Conservation (phyloP, 1,139 yeast genomes). For the Hyphopichia wangnamkhiaoensis region DNA sequence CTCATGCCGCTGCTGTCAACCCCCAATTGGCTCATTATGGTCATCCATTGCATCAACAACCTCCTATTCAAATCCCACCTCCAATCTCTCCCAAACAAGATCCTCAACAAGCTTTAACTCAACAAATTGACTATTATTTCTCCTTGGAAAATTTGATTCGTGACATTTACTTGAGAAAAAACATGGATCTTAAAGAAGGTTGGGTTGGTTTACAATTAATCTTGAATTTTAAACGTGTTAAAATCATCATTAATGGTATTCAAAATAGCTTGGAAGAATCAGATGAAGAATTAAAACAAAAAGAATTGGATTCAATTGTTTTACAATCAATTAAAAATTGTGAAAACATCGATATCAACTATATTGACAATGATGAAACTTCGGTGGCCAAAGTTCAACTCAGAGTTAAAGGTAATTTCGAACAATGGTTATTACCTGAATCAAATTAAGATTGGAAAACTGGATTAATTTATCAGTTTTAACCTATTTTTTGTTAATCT, state of each 20-base stretch:
- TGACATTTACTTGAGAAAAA: slow-evolving; percentile 75
- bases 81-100: slow-evolving; percentile 52
- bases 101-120: slow-evolving; percentile 49
- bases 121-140: slow-evolving; percentile 87
- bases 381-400: slow-evolving; percentile 32
- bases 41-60: slow-evolving; percentile 9
- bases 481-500: background rate
- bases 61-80: slow-evolving; percentile 43
- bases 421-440: slow-evolving; percentile 44
- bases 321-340: slow-evolving; percentile 38
- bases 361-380: slow-evolving; percentile 26
- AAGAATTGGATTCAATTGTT: slow-evolving; percentile 24
- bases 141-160: slow-evolving; percentile 83
- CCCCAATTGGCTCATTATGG: background rate
- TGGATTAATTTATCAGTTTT: too few relatives aligned
- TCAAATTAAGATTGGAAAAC: background rate
- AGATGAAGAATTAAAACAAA: slow-evolving; percentile 14
- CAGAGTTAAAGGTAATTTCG: slow-evolving; percentile 43
- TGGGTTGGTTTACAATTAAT: slow-evolving; percentile 65
- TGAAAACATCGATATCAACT: slow-evolving; percentile 40
- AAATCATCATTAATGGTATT: slow-evolving; percentile 49
- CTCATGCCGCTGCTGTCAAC: background rate
- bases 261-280: slow-evolving; percentile 31
- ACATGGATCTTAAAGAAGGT: slow-evolving; percentile 72
- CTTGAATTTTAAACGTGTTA: slow-evolving; percentile 73